Base-by-base conservation (phyloP, 768 basidiomycete species). In the Suillus decipiens region DNA sequence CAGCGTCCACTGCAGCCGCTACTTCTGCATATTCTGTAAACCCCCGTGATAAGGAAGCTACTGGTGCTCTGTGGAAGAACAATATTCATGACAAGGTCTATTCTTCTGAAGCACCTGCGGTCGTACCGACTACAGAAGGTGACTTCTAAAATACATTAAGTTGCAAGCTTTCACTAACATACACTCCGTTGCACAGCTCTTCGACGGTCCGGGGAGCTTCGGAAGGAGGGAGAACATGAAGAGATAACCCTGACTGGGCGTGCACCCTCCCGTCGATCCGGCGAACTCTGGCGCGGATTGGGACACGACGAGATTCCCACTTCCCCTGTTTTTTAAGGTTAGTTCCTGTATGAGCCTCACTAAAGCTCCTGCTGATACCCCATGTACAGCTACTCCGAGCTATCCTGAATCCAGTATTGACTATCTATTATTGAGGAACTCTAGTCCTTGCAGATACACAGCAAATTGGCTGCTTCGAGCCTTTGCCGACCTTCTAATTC, bases 71-170 rank as follows among this genome's bases (percentile, higher is more conserved):
- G 48, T 63, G 61, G 37, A 72, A 65, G 69, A 59, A 63, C 43
- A 62, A 64, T 22, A 61, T 74, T 57, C 71, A 73, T 48, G 48
- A 73, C 48, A 62, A 67, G 34, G 66, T 64, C 43, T 47, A 56
- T 51, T 70, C 66, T 12, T 31, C 55, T 17, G 36, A 56, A 28
- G 22, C 36, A 24, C n/a, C 55, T 17, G 36, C 36, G 2, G 22
- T 24, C 24, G 15, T 15, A 24, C 10, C 24, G 5, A 57, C 10
- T 12, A 19, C 39, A 31, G 37, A 28, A 57, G 56, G 56, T 57
- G 11, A 57, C 11, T 5, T 41, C 6, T 57, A 17, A 41, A 28
- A 28, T 28, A 31, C 37, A 1, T 28, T 5, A 28, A 41, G 24
- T 19, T 19, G 6, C 56, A 31, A 57, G 39, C 39, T 41, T 11